phyloP scores from a whole-genome alignment of 169 alveolate species.

The Plasmodium ovale region DNA sequence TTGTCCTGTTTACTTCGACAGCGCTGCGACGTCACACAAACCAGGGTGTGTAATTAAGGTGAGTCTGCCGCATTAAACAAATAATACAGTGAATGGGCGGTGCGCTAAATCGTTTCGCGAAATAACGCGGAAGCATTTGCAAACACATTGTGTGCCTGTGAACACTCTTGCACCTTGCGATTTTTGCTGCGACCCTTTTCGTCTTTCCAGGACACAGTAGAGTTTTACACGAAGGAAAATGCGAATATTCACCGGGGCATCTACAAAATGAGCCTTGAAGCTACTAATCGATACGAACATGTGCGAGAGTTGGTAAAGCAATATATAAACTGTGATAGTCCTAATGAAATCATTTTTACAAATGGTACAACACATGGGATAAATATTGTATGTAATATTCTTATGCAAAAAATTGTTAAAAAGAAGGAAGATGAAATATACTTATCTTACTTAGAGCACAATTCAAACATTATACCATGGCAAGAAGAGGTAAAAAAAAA shows the following conservation, averaged over 20 bases:
- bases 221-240: conserved; percentile 67
- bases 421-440: conserved; percentile 78
- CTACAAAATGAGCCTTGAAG: conserved; percentile 30
- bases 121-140: no score
- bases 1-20: conserved; percentile 80
- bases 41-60: conserved; percentile 79
- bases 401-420: conserved; percentile 56
- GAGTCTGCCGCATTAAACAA: neutral
- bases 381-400: conserved; percentile 78
- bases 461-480: conserved; percentile 86
- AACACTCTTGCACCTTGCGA: conserved; percentile 21
- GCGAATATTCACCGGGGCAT: conserved; percentile 48
- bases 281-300: conserved; percentile 75
- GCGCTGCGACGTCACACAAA: conserved; percentile 85
- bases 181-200: conserved; percentile 33
- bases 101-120: no score
- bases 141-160: conserved; percentile 43
- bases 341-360: conserved; percentile 80
- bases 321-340: conserved; percentile 76
- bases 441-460: conserved; percentile 80
- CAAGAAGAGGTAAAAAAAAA: conserved; percentile 55
- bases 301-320: conserved; percentile 65
- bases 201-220: conserved; percentile 58
- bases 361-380: conserved; percentile 84
- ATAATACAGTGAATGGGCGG: no score